These are phyloP conservation scores for Mollisia scopiformis DNA, from an alignment of 2,329 filamentous ascomycete genomes.

Conservation along the genomic window DNA sequence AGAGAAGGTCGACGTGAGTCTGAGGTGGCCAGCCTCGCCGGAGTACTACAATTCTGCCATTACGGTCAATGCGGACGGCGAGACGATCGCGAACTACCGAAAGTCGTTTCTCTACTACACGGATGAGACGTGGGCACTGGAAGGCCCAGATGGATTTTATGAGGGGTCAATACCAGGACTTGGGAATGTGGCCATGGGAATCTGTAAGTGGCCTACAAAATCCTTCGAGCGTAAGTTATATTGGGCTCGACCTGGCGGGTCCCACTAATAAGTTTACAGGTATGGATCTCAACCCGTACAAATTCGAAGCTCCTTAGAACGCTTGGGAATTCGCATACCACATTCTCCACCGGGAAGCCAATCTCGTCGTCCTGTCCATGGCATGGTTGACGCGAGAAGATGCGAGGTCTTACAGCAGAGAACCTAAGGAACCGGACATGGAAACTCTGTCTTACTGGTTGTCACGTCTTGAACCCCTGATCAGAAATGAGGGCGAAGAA, in stretches of 20 bases:
- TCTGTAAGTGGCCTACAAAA: constrained; percentile 48
- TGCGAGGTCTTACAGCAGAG: constrained; percentile 47
- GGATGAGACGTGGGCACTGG: constrained; percentile 64
- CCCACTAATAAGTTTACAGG: constrained; percentile 33
- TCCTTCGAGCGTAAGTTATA: constrained; percentile 9
- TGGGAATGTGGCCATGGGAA: constrained; percentile 58
- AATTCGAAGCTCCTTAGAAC: constrained; percentile 52
- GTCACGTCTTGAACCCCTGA: constrained; percentile 67
- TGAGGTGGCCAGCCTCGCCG: constrained; percentile 51
- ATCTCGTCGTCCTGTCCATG: constrained; percentile 74
- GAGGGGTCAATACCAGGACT: constrained; percentile 48
- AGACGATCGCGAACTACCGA: constrained; percentile 63
- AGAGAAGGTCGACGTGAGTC: constrained; percentile 60
- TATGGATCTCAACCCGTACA: constrained; percentile 59
- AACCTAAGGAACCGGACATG: constrained; percentile 65
- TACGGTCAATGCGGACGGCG: constrained; percentile 59
- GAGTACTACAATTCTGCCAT: constrained; percentile 61
- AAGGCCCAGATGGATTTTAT: constrained; percentile 55
- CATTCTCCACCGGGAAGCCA: constrained; percentile 56
- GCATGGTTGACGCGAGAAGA: constrained; percentile 72
- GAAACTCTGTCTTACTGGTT: constrained; percentile 79
- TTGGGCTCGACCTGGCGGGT: not conserved
- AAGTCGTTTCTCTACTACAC: constrained; percentile 62
- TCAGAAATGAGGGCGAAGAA: constrained; percentile 51
- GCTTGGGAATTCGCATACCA: constrained; percentile 54